Conservation (phyloP, 306 rosid species). For the Castanospermum australe region DNA sequence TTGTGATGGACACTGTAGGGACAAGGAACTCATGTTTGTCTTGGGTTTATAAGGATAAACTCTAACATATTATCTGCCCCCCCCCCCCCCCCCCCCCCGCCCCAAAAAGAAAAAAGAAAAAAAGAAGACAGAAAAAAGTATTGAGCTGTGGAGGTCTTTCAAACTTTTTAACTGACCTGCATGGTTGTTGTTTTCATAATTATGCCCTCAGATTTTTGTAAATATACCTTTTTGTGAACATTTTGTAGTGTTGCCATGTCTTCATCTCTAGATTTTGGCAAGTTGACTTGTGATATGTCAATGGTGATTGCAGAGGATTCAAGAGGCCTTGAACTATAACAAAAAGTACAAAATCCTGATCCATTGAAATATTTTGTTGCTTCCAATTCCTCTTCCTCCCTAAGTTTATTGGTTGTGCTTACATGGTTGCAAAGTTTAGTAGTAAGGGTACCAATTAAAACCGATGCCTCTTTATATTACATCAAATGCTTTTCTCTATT, state of each 20-base stretch:
- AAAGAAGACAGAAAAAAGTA: background rate
- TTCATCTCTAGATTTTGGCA: background rate
- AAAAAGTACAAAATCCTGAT: no score
- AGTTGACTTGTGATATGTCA: background rate
- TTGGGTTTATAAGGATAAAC: background rate
- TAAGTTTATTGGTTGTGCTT: no score
- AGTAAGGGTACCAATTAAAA: no score
- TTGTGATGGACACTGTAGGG: background rate
- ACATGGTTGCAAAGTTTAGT: no score
- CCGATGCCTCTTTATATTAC: no score
- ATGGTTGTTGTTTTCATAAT: background rate
- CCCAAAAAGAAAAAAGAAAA: no score
- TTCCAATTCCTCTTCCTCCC: no score
- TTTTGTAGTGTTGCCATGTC: background rate
- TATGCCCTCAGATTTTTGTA: background rate
- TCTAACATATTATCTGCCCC: no score
- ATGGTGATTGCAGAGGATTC: background rate
- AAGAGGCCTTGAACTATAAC: no score
- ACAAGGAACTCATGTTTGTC: background rate
- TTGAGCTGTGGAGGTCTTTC: background rate
- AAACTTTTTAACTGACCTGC: background rate
- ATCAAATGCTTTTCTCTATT: no score
- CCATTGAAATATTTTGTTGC: no score
- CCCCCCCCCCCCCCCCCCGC: no score
- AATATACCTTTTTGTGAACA: background rate